Evolutionary conservation across 108 stramenopile genomes (phyloP).

Genomic region (Cyclotella choctawhatcheeana): DNA sequence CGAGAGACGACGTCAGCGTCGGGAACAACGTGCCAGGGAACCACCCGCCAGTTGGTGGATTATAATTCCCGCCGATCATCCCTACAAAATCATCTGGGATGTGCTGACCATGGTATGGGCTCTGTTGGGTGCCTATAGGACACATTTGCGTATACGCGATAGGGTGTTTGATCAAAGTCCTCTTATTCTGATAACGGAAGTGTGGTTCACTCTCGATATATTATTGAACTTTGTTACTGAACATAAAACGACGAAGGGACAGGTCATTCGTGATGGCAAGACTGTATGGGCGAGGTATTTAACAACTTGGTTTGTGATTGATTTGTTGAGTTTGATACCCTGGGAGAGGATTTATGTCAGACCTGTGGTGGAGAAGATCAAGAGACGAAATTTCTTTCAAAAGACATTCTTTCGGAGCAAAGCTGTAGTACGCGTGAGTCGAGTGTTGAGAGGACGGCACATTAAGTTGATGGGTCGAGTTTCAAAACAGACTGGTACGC

Average conservation of each 20-base stretch:
- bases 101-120: conserved; percentile 74
- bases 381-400: conserved; percentile 66
- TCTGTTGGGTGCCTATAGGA: conserved; percentile 67
- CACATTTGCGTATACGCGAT: conserved; percentile 77
- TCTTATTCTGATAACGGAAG: conserved; percentile 67
- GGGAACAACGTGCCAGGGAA: conserved; percentile 27
- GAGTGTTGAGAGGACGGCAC: conserved; percentile 73
- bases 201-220: conserved; percentile 85
- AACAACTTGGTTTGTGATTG: conserved; percentile 87
- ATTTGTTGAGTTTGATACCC: conserved; percentile 73
- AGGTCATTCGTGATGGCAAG: conserved; percentile 62
- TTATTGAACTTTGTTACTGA: conserved; percentile 85
- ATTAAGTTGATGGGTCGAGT: conserved; percentile 78
- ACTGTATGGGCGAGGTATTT: conserved; percentile 86
- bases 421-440: conserved; percentile 74
- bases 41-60: conserved; percentile 49
- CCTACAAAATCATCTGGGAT: conserved; percentile 84
- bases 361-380: conserved; percentile 82
- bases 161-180: conserved; percentile 60
- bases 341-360: conserved; percentile 81
- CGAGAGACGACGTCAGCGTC: conserved; percentile 37
- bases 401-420: conserved; percentile 83
- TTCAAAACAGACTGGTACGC: conserved; percentile 70
- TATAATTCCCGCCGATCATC: conserved; percentile 80
- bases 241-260: conserved; percentile 66